Base-by-base conservation (phyloP, 768 basidiomycete genomes). In the Amanita inopinata region DNA sequence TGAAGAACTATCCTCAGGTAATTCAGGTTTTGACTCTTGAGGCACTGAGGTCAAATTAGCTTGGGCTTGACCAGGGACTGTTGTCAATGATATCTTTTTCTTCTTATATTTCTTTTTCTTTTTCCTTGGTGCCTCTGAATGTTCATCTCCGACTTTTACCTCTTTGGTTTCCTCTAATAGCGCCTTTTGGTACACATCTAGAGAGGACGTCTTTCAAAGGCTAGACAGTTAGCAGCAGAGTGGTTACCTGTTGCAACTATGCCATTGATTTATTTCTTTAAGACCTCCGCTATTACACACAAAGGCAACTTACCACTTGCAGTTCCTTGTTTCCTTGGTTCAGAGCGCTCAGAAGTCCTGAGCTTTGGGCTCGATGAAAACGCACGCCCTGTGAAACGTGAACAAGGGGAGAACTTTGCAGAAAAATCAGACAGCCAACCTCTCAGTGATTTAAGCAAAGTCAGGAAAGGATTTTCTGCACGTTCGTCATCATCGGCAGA, bases 71-170 rank as follows among this genome's bases (percentile, higher is more conserved):
- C 54, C 42, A 24, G 52, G 55, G 12, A 39, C 49, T 25, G 60
- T 37, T 3, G 60, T 46, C 3, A 59, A 45, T 14, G 62, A 41
- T 49, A 73, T 73, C 58, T 74, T 78, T 60, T 80, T 84, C 57
- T 84, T 87, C 65, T 81, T 85, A 15, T 71, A 62, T 51, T 83
- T 84, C 61, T 81, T 82, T 58, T 80, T 80, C 60, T 85, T 83
- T 54, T 85, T 84, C 34, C 67, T 60, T 1, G 58, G 36, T 2
- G 63, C 51, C 0, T 56, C 35, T 20, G 53, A 41, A 1, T 58
- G 61, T 3, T 70, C 71, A 24, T 76, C 80, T 53, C 82, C 83
- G 37, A 85, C 86, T 38, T 83, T 80, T 0, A 75, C 79, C 31
- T 88, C 83, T 52, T 85, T 84, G 6, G 82, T 68, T 82, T 10